phyloP scores from a whole-genome alignment of 23 red algal genomes.

The Chondrus crispus region DNA sequence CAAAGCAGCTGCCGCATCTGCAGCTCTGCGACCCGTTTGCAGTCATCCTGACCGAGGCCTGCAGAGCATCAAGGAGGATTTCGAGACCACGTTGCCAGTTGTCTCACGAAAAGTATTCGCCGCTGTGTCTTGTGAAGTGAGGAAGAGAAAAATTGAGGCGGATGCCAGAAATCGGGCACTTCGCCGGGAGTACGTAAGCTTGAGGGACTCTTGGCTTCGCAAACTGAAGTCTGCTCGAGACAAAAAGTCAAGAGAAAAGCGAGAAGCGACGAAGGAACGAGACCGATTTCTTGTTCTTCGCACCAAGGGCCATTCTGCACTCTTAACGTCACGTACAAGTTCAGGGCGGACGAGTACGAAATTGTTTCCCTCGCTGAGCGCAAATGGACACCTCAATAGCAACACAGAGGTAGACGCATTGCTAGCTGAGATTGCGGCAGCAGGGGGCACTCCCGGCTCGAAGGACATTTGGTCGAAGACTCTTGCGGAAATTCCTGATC shows the following conservation, averaged over 20 bases:
- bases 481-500: slow-evolving; percentile 37
- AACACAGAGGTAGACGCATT: slow-evolving; percentile 24
- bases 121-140: slow-evolving; percentile 11
- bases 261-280: slow-evolving; percentile 39
- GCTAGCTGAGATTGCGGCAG: slow-evolving; percentile 34
- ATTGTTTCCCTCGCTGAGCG: slow-evolving; percentile 30
- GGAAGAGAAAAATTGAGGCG: neutral
- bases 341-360: slow-evolving; percentile 58
- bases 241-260: slow-evolving; percentile 53
- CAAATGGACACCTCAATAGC: slow-evolving; percentile 14
- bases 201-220: slow-evolving; percentile 11
- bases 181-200: slow-evolving; percentile 8
- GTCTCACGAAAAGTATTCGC: slow-evolving; percentile 3
- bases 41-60: neutral
- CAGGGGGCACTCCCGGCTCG: slow-evolving; percentile 45
- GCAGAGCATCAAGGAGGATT: neutral
- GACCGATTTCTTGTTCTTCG: slow-evolving; percentile 23
- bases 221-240: slow-evolving; percentile 45
- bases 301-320: slow-evolving; percentile 20
- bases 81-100: neutral
- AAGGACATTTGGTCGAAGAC: slow-evolving; percentile 45
- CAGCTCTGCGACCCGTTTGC: slow-evolving; percentile 18
- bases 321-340: slow-evolving; percentile 35
- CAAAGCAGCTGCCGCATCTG: slow-evolving; percentile 18
- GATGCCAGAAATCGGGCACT: slow-evolving; percentile 25